A percentile compares a stretch with the other conserved stretches of the same genome.
Conservation (phyloP, 768 basidiomycete genomes). For the Termitomyces sp. region DNA sequence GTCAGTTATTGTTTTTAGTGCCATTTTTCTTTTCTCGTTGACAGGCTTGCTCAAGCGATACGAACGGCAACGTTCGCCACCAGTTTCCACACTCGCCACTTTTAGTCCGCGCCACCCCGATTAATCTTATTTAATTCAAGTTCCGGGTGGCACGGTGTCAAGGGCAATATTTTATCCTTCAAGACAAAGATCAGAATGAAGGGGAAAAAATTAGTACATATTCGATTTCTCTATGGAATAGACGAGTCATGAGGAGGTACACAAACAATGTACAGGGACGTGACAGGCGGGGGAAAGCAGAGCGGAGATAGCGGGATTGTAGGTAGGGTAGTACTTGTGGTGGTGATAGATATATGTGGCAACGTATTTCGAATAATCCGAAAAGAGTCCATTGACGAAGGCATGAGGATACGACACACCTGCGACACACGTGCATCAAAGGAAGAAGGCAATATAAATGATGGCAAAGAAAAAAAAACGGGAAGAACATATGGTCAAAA, state of each 20-base stretch:
- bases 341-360: background rate
- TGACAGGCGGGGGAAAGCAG: background rate
- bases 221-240: conserved; percentile 8
- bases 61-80: background rate
- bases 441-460: background rate
- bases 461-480: background rate
- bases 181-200: no score
- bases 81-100: background rate
- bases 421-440: background rate
- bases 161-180: no score
- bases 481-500: background rate
- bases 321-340: background rate
- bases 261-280: conserved; percentile 4
- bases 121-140: background rate
- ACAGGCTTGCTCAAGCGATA: background rate
- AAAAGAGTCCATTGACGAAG: background rate
- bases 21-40: background rate
- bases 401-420: background rate
- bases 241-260: conserved; percentile 4
- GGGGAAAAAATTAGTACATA: conserved; percentile 8
- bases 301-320: background rate
- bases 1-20: background rate
- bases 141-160: background rate
- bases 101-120: conserved; percentile 5
- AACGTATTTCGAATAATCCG: conserved; percentile 8